phyloP scores from a whole-genome alignment of 202 grass and related monocot species.

The Elaeis oleifera region DNA sequence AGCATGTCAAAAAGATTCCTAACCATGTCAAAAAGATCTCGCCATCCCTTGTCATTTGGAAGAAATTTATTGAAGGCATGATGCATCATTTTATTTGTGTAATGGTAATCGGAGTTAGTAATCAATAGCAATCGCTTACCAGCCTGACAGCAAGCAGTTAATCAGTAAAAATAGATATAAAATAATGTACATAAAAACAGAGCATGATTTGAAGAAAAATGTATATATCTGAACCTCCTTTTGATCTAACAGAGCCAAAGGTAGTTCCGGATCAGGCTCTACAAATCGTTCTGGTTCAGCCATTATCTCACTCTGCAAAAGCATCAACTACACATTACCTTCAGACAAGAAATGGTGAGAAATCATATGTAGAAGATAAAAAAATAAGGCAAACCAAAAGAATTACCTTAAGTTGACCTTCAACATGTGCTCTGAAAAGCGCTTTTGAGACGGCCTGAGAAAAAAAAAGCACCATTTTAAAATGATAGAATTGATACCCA shows the following conservation, averaged over 20 bases:
- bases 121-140: constrained; percentile 89
- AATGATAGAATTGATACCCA: constrained; percentile 18
- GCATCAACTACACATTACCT: constrained; percentile 33
- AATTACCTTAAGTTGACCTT: constrained; percentile 92
- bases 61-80: constrained; percentile 93
- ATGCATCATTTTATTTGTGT: constrained; percentile 99
- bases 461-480: constrained; percentile 11
- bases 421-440: constrained; percentile 96
- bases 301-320: constrained; percentile 92
- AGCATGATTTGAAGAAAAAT: constrained; percentile 3
- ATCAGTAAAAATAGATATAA: constrained; percentile 1
- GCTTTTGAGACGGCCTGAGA: constrained; percentile 81
- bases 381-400: background rate
- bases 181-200: background rate
- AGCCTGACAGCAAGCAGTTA: constrained; percentile 43
- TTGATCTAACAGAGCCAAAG: constrained; percentile 97
- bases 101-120: constrained; percentile 93
- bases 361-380: constrained; percentile 19
- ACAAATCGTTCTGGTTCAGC: constrained; percentile 93
- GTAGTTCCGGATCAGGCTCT: constrained; percentile 93
- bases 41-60: constrained; percentile 93
- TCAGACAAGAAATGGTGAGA: constrained; percentile 22
- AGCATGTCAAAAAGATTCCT: constrained; percentile 5
- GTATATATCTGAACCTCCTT: constrained; percentile 61
- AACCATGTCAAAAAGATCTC: constrained; percentile 98